Evolutionary conservation across 805 yeast genomes (phyloP).

Genomic region (Candida oleophila): DNA sequence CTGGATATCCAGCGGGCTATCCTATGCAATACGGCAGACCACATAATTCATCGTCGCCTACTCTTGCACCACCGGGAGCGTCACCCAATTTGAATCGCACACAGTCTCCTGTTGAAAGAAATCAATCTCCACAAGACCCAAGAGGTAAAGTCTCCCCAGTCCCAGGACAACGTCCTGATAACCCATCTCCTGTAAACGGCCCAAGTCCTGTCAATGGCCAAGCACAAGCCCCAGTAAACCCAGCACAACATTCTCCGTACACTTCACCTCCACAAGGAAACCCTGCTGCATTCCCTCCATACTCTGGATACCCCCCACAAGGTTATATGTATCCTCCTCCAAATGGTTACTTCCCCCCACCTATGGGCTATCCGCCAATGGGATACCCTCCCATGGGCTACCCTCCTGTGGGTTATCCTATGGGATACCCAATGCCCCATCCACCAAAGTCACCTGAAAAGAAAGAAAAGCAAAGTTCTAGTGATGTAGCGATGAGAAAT

Average conservation of each 20-base stretch:
- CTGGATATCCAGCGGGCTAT: constrained; percentile 5
- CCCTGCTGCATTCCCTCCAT: not conserved
- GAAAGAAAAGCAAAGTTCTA: constrained; percentile 17
- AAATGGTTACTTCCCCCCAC: constrained; percentile 7
- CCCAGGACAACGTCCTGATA: not conserved
- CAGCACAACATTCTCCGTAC: constrained; percentile 1
- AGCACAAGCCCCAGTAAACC: not conserved
- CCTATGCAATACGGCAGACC: not conserved
- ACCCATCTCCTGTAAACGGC: constrained; percentile 4
- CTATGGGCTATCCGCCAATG: not conserved
- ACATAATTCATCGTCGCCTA: not conserved
- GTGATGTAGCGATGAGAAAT: constrained; percentile 42
- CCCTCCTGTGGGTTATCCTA: constrained; percentile 7
- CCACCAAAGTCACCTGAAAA: constrained; percentile 3
- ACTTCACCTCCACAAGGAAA: constrained; percentile 17
- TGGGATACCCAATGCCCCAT: constrained; percentile 4
- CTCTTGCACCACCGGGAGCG: not conserved
- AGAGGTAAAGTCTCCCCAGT: not conserved
- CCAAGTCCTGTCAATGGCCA: constrained; percentile 3
- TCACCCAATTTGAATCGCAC: not conserved
- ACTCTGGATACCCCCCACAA: constrained; percentile 4
- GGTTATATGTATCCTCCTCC: constrained; percentile 13
- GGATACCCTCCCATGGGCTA: not conserved
- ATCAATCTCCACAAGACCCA: constrained; percentile 3
- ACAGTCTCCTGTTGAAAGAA: not conserved